Base-by-base conservation (phyloP, 2,329 filamentous ascomycete species). In the Alternaria arbusti region DNA sequence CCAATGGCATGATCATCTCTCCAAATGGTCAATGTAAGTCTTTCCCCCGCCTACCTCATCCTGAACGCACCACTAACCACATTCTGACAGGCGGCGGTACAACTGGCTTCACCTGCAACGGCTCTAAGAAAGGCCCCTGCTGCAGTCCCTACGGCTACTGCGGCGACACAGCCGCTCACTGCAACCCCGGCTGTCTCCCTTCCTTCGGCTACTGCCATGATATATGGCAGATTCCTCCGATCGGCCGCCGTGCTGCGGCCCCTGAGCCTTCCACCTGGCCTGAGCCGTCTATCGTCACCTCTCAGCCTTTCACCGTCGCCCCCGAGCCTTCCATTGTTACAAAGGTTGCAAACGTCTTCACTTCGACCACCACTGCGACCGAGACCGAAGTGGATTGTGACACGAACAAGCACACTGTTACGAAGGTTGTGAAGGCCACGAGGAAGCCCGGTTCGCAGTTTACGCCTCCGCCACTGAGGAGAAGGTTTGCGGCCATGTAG, bases 151-250 rank as follows among this genome's bases (percentile, higher is more conserved):
- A 40, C 15, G 59, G 59, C 4, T 63, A 23, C 28, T 67, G 65
- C 22, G 65, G 65, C 4, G 44, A n/a, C 28, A 22, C 43, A 8
- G 15, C 43, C 20, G 71, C 65, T 26, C 61, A 74, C 61, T 76
- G 75, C 50, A 63, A 63, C 6, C 59, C 59, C 0, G 67, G 68
- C 1, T 79, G 75, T 10, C 58, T 65, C 22, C 13, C 43, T n/a
- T 8, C 12, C 23, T 61, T 61, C 22, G 64, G 64, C n/a, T 44
- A 17, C 43, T 66, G 64, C 44, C 44, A 40, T 17, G 36, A 40
- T 17, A 40, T 40, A 40, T 40, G 36, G 36, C 4, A 40, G 8
- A 10, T 17, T 17, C 36, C 36, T 40, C 36, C 36, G 6, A 12
- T 28, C 0, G 17, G 22, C 17, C 30, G 12, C 13, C 20, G 23